Base-by-base conservation (phyloP, 2,329 filamentous ascomycete species). In the Fusarium pininemorale region DNA sequence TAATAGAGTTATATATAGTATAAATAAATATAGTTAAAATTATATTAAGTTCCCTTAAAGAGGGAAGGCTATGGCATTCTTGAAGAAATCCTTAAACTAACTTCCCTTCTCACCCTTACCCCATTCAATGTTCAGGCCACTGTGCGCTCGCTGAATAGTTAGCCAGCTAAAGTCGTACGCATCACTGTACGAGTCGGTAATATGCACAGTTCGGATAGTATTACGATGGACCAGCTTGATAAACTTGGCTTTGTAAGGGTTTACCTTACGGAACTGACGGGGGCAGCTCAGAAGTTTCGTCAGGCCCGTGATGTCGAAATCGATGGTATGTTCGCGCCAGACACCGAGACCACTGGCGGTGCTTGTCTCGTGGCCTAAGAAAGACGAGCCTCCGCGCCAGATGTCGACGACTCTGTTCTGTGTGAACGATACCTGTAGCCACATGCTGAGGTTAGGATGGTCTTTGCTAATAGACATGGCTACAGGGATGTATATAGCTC, bases 271-370 rank as follows among this genome's bases (percentile, higher is more conserved):
- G 30, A 24, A 51, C n/a, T 24, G 22, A 24, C 22, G 30, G 3
- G 48, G 48, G 16, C 48, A 51, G 18, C 15, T 35, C 2, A 51
- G 16, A 16, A 51, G 30, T 4, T 51, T 30, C 4, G 22, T 35
- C 15, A 51, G 8, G 3, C 30, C 22, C 3, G 30, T 35, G 16
- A 35, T 51, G 10, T 51, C 22, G 9, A 51, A 50, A 4, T 28
- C 22, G 10, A 50, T 24, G 3, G 47, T 24, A 4, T 24, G 7
- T 9, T 24, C 7, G 2, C 47, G 28, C 47, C 22, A 13, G 3
- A 50, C 11, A 6, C 7, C 7, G 0, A 50, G 22, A 7, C 28
- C 30, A 4, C 4, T 18, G 5, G 15, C 24, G 1, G 22, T 12
- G 5, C 3, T 6, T 6, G 22, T 50, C 20, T 32, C 14, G 13